A percentile compares a stretch with the other conserved stretches of the same genome.
These are phyloP conservation scores for Panaeolus papilionaceus DNA, from an alignment of 768 basidiomycete genomes.

Conservation along the genomic window DNA sequence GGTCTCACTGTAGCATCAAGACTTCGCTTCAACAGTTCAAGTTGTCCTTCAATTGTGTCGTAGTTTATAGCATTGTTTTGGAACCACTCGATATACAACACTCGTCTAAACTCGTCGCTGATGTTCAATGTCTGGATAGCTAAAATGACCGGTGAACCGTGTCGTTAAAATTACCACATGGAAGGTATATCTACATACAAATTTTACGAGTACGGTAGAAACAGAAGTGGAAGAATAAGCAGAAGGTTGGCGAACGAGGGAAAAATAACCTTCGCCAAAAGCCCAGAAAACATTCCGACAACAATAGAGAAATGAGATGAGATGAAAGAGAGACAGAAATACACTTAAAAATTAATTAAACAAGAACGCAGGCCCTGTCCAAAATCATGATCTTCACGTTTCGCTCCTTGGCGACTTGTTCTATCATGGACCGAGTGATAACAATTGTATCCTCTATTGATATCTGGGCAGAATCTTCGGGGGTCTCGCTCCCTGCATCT, in stretches of 20 bases:
- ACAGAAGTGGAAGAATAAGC: slow-evolving; percentile 15
- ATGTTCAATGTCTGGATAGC: too few relatives aligned
- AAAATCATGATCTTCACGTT: slow-evolving; percentile 76
- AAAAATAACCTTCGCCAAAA: not conserved
- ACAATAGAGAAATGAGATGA: not conserved
- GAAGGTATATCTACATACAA: slow-evolving; percentile 14
- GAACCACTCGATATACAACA: too few relatives aligned
- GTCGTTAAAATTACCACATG: slow-evolving; percentile 5
- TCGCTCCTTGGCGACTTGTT: slow-evolving; percentile 68
- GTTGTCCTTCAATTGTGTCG: too few relatives aligned
- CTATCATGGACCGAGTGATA: slow-evolving; percentile 45
- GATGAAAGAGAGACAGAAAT: slow-evolving; percentile 11
- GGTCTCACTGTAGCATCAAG: too few relatives aligned
- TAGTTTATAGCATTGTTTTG: too few relatives aligned
- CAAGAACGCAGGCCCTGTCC: slow-evolving; percentile 60
- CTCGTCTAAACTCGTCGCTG: too few relatives aligned
- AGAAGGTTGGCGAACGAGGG: slow-evolving; percentile 11
- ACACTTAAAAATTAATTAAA: slow-evolving; percentile 34
- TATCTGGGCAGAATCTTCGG: slow-evolving; percentile 8
- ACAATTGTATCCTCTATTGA: slow-evolving; percentile 44
- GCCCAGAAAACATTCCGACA: slow-evolving; percentile 15
- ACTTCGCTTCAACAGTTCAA: too few relatives aligned
- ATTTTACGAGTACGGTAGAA: slow-evolving; percentile 8
- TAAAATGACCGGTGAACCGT: not conserved
- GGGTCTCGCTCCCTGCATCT: slow-evolving; percentile 29